A percentile compares a stretch with the other conserved stretches of the same genome.
Conservation (phyloP, 2,329 filamentous ascomycete genomes). For the Penicillium sp. region DNA sequence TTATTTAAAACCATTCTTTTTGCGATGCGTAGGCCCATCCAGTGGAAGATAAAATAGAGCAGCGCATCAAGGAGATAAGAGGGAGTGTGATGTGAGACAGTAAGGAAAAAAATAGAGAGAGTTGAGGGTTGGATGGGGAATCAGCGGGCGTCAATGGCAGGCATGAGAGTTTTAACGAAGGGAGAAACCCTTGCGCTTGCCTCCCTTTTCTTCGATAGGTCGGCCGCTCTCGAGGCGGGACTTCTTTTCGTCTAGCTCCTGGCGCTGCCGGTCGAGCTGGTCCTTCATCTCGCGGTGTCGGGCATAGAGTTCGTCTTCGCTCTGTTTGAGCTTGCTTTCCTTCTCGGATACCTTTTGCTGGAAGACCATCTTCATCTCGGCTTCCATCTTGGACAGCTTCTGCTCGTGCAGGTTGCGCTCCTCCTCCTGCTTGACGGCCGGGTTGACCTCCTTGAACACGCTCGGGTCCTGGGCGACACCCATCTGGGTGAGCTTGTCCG, state of each 20-base stretch:
- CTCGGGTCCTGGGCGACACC: conserved; percentile 97
- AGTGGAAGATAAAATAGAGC: conserved; percentile 19
- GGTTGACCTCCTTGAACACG: conserved; percentile 99
- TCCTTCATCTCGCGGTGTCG: conserved; percentile 99
- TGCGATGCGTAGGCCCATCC: conserved; percentile 28
- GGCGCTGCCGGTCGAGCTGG: conserved; percentile 90
- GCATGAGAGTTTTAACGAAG: conserved; percentile 68
- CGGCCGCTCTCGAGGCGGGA: conserved; percentile 88
- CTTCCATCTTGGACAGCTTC: conserved; percentile 99
- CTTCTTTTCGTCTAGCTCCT: conserved; percentile 99
- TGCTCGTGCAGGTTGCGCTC: conserved; percentile 97
- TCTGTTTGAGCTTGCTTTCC: conserved; percentile 99
- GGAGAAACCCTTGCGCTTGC: conserved; percentile 99
- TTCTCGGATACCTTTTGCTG: conserved; percentile 99
- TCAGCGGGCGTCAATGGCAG: conserved; percentile 20
- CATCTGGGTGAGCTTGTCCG: conserved; percentile 98
- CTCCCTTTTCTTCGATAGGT: conserved; percentile 87
- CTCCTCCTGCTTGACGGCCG: conserved; percentile 99
- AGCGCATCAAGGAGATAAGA: conserved; percentile 23
- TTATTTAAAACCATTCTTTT: conserved; percentile 27
- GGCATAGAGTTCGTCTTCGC: conserved; percentile 97
- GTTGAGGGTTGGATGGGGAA: conserved; percentile 5
- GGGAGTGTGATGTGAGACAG: conserved; percentile 22
- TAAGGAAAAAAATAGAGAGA: conserved; percentile 23
- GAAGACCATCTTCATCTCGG: conserved; percentile 99